phyloP scores from a whole-genome alignment of 345 rosid genomes.

The Gossypium turneri region DNA sequence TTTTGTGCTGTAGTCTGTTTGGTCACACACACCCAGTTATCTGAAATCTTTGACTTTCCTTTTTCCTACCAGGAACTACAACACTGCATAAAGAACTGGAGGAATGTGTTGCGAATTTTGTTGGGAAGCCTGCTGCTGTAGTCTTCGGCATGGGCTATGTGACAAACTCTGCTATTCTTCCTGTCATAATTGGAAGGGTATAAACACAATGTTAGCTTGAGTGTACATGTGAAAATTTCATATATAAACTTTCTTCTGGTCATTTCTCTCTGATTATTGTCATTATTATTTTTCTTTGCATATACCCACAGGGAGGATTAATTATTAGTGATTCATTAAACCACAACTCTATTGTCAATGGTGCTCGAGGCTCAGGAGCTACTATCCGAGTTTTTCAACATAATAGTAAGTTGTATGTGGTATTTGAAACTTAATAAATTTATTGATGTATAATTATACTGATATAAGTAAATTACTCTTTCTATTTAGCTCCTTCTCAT shows the following conservation, averaged over 20 bases:
- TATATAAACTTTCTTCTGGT: slow-evolving; percentile 1
- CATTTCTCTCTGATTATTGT: slow-evolving; percentile 4
- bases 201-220: slow-evolving; percentile 9
- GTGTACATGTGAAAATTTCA: neutral
- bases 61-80: slow-evolving; percentile 59
- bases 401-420: slow-evolving; percentile 56
- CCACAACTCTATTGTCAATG: slow-evolving; percentile 92
- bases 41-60: neutral
- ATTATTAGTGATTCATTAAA: slow-evolving; percentile 91
- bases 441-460: neutral
- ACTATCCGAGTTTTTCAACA: slow-evolving; percentile 91
- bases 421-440: neutral
- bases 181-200: slow-evolving; percentile 86
- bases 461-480: slow-evolving; percentile 5
- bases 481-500: slow-evolving; percentile 69
- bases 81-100: slow-evolving; percentile 73
- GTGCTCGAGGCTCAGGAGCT: slow-evolving; percentile 98
- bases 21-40: neutral
- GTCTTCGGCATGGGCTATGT: slow-evolving; percentile 91
- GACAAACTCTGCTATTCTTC: slow-evolving; percentile 84
- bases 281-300: slow-evolving; percentile 12
- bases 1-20: neutral
- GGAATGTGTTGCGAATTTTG: slow-evolving; percentile 74
- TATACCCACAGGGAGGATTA: slow-evolving; percentile 62
- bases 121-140: slow-evolving; percentile 86